A percentile compares a stretch with the other conserved stretches of the same genome.
Conservation (phyloP, 768 basidiomycete species). For the Psilocybe tampanensis region DNA sequence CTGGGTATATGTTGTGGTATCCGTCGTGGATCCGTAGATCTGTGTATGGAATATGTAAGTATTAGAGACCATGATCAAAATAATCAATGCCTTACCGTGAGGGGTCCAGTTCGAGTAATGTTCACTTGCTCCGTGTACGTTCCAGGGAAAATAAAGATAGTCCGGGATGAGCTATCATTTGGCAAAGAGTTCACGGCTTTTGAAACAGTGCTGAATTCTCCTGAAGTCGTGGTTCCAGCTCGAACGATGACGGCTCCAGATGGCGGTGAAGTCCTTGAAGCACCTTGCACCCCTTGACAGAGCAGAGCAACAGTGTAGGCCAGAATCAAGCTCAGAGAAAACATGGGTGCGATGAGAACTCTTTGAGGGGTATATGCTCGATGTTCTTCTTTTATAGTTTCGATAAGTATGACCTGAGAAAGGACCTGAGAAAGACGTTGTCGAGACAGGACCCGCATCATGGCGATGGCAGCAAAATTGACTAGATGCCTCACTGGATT, state of each 20-base stretch:
- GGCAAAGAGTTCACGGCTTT: slow-evolving; percentile 43
- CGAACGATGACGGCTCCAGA: slow-evolving; percentile 43
- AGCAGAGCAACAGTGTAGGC: neutral
- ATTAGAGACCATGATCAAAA: neutral
- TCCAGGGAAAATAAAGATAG: slow-evolving; percentile 49
- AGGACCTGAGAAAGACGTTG: neutral
- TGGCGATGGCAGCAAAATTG: neutral
- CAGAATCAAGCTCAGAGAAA: neutral
- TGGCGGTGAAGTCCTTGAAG: slow-evolving; percentile 36
- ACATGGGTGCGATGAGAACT: neutral
- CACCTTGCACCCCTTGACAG: neutral
- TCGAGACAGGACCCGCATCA: neutral
- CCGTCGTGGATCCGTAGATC: slow-evolving; percentile 48
- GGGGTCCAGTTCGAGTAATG: slow-evolving; percentile 46
- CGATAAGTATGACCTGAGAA: neutral
- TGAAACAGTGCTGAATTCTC: slow-evolving; percentile 40
- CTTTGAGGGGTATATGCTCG: neutral
- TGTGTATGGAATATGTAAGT: slow-evolving; percentile 9
- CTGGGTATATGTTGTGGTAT: slow-evolving; percentile 37
- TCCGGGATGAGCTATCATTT: slow-evolving; percentile 33
- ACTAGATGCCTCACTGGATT: neutral
- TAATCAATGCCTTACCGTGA: slow-evolving; percentile 30
- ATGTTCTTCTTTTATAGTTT: neutral
- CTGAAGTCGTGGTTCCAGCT: slow-evolving; percentile 33
- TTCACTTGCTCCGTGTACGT: slow-evolving; percentile 45